A percentile compares a stretch with the other conserved stretches of the same genome.
These are phyloP conservation scores for Penicillium canescens DNA, from an alignment of 495 filamentous ascomycete genomes.

Conservation along the genomic window DNA sequence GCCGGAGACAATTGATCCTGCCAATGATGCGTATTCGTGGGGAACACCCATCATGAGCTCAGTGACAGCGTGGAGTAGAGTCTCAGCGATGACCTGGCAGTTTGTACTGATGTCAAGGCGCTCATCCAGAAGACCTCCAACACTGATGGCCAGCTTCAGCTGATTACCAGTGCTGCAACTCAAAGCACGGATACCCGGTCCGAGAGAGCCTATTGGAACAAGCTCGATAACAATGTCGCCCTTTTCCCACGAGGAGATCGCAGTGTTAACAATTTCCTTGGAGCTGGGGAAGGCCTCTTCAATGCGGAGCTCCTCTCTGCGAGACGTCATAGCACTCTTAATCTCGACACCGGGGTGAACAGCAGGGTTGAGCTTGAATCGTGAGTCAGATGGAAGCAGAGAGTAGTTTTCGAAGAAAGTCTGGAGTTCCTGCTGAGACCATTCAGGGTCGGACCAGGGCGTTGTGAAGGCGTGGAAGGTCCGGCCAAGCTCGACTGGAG, in stretches of 20 bases:
- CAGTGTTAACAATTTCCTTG: constrained; percentile 37
- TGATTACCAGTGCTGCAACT: constrained; percentile 38
- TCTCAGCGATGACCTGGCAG: constrained; percentile 53
- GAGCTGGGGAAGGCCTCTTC: constrained; percentile 49
- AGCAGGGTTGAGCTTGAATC: constrained; percentile 36
- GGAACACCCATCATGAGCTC: constrained; percentile 50
- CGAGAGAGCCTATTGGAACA: constrained; percentile 39
- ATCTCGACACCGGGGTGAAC: constrained; percentile 52
- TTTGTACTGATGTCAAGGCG: constrained; percentile 46
- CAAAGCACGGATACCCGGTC: constrained; percentile 48
- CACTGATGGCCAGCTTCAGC: constrained; percentile 43
- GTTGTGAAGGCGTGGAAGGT: constrained; percentile 46
- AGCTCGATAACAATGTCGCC: constrained; percentile 48
- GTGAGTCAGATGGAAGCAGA: constrained; percentile 28
- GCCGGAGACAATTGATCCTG: constrained; percentile 47
- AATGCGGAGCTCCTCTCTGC: constrained; percentile 31
- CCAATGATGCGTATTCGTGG: constrained; percentile 50
- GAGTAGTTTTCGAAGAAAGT: constrained; percentile 41
- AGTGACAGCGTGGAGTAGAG: constrained; percentile 52
- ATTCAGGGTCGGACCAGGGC: constrained; percentile 45
- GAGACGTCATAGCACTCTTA: constrained; percentile 39
- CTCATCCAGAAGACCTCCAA: constrained; percentile 37
- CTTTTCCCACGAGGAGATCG: constrained; percentile 42
- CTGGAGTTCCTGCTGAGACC: constrained; percentile 55
- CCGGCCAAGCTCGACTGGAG: constrained; percentile 37